Percentiles rank a stretch among this genome's conserved stretches.
These are phyloP conservation scores for Talaromyces funiculosus DNA, from an alignment of 2,329 filamentous ascomycete species.

Conservation along the genomic window DNA sequence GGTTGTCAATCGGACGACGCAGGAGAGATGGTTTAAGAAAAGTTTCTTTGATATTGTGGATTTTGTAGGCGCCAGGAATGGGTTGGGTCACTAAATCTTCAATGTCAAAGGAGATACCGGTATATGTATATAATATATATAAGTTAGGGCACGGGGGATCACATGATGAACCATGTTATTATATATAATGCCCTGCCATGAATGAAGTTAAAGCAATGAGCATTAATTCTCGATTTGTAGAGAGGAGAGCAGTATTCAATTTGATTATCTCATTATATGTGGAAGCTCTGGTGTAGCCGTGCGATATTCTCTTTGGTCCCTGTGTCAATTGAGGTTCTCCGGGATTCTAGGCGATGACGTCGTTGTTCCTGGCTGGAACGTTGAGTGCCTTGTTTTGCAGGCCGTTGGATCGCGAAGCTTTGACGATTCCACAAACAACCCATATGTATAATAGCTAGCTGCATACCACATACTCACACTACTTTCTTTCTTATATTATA, in stretches of 20 bases:
- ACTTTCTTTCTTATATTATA: too few species aligned
- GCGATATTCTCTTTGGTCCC: too few species aligned
- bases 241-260: too few species aligned
- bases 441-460: not conserved
- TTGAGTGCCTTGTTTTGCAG: not conserved
- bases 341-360: not conserved
- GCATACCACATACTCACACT: not conserved
- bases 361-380: not conserved
- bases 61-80: constrained; percentile 34
- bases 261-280: not conserved
- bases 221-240: too few species aligned
- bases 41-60: constrained; percentile 56
- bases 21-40: constrained; percentile 50
- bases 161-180: not conserved
- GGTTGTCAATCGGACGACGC: constrained; percentile 50
- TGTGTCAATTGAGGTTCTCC: not conserved
- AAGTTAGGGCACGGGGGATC: not conserved
- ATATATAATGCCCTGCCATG: too few species aligned
- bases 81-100: not conserved
- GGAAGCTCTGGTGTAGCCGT: not conserved
- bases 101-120: too few species aligned
- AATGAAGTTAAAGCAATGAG: too few species aligned
- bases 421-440: not conserved
- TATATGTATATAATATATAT: not conserved
- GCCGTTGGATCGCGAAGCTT: not conserved